These are phyloP conservation scores for Zygoascus tannicola DNA, from an alignment of 805 yeast genomes.

Conservation along the genomic window DNA sequence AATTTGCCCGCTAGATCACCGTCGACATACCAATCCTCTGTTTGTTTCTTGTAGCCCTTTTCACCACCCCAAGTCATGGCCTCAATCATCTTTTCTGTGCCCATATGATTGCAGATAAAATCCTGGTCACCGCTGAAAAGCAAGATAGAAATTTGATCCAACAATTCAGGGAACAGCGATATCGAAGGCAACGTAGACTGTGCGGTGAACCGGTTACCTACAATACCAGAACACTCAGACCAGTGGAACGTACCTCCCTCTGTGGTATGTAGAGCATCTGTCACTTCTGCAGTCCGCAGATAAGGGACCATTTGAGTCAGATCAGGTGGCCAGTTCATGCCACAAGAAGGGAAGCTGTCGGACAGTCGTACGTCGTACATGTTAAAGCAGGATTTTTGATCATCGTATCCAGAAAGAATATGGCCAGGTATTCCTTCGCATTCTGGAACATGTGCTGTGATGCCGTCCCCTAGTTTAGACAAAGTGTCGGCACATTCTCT, in stretches of 20 bases:
- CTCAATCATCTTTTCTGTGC: constrained; percentile 58
- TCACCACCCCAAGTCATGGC: constrained; percentile 57
- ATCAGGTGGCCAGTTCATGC: constrained; percentile 83
- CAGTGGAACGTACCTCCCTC: constrained; percentile 38
- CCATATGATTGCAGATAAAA: constrained; percentile 74
- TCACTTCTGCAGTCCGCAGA: constrained; percentile 38
- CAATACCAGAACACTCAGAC: constrained; percentile 69
- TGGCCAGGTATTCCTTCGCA: constrained; percentile 37
- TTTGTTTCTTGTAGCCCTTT: constrained; percentile 23
- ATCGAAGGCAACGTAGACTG: constrained; percentile 50
- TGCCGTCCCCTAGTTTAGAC: constrained; percentile 10
- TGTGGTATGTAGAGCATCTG: constrained; percentile 41
- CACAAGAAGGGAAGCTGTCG: constrained; percentile 80
- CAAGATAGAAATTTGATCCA: constrained; percentile 50
- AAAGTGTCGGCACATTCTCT: constrained; percentile 22
- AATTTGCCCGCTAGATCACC: constrained; percentile 34
- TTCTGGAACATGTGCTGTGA: constrained; percentile 16
- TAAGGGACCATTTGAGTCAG: constrained; percentile 42
- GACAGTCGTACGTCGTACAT: constrained; percentile 68
- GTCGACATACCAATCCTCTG: constrained; percentile 38
- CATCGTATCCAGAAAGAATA: constrained; percentile 21
- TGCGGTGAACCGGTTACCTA: constrained; percentile 44
- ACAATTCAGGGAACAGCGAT: constrained; percentile 54
- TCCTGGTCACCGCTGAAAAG: constrained; percentile 85
- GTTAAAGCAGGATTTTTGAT: constrained; percentile 52